phyloP scores from a whole-genome alignment of 208 protist genomes.

The Wallacemonas rigidus region DNA sequence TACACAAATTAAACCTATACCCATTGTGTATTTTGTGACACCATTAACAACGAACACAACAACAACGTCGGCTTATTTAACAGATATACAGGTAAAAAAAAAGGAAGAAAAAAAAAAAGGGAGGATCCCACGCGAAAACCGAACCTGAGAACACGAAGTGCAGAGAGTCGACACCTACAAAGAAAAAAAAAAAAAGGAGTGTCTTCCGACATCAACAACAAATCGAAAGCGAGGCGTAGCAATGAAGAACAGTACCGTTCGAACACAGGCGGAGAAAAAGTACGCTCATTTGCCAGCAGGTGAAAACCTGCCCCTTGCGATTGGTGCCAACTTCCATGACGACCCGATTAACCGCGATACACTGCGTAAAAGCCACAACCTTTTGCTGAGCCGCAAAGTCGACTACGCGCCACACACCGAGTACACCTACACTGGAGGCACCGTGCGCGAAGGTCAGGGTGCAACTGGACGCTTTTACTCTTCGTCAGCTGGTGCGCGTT shows the following conservation, averaged over 20 bases:
- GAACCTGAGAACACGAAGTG: too few species aligned
- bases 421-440: constrained; percentile 68
- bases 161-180: neutral
- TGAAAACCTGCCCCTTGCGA: constrained; percentile 77
- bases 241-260: constrained; percentile 83
- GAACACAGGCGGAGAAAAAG: constrained; percentile 59
- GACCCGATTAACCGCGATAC: constrained; percentile 85
- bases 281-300: constrained; percentile 61
- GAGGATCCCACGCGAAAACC: too few species aligned
- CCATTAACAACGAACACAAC: too few species aligned
- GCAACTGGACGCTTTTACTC: neutral
- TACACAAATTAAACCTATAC: too few species aligned
- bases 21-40: too few species aligned
- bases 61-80: too few species aligned
- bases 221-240: neutral
- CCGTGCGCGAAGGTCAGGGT: neutral
- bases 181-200: constrained; percentile 13
- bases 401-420: constrained; percentile 81
- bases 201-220: neutral
- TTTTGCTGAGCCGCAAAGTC: constrained; percentile 48
- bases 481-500: neutral
- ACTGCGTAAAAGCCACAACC: constrained; percentile 81
- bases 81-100: too few species aligned
- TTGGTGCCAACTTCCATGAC: constrained; percentile 91
- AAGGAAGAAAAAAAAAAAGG: too few species aligned